Evolutionary conservation across 2,329 filamentous ascomycete species (phyloP).

Genomic region (Colletotrichum sp.): DNA sequence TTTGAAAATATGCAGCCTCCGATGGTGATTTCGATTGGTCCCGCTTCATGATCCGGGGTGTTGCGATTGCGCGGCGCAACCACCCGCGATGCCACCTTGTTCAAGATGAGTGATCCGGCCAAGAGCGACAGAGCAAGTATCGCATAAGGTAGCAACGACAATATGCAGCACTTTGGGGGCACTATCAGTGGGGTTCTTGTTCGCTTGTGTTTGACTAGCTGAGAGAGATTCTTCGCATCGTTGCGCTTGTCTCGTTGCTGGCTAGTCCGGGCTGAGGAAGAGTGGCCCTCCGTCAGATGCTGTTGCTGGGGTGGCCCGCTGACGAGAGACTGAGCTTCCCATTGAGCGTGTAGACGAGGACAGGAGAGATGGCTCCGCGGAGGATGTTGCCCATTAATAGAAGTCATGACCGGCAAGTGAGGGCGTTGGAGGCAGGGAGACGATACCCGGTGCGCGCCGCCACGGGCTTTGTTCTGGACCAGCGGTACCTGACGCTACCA

Average conservation of each 20-base stretch:
- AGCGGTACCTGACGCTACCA: background rate
- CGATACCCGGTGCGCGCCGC: background rate
- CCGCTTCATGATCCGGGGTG: constrained; percentile 4
- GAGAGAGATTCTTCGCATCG: background rate
- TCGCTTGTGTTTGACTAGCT: constrained; percentile 17
- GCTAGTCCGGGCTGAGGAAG: constrained; percentile 4
- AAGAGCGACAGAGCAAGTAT: background rate
- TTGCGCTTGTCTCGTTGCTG: constrained; percentile 7
- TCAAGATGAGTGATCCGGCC: background rate
- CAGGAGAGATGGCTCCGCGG: background rate
- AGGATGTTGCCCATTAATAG: background rate
- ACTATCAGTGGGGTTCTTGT: background rate
- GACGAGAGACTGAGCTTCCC: constrained; percentile 6
- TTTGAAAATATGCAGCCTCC: background rate
- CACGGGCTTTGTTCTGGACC: constrained; percentile 8
- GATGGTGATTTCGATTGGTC: constrained; percentile 3
- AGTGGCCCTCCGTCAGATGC: background rate
- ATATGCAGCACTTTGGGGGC: background rate
- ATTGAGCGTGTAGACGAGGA: background rate
- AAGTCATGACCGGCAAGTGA: constrained; percentile 5
- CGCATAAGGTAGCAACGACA: background rate
- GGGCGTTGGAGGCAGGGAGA: background rate
- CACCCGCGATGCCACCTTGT: background rate
- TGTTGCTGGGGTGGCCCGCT: constrained; percentile 1
- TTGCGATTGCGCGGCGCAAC: background rate